Conservation (phyloP, 306 rosid genomes). For the Inga leiocalycina region DNA sequence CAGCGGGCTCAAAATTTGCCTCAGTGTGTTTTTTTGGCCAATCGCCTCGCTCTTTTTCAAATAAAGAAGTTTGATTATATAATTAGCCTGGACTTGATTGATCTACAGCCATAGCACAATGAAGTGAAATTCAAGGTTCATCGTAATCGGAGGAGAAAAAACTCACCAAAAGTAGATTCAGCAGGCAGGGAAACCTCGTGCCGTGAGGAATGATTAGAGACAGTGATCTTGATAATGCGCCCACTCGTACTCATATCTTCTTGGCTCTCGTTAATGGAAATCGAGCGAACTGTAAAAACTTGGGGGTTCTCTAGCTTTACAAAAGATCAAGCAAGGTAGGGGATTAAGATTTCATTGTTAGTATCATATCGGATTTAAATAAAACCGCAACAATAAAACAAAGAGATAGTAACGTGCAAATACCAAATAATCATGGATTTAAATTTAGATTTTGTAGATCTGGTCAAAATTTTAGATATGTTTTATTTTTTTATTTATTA, state of each 20-base stretch:
- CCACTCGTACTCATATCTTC: conserved; percentile 43
- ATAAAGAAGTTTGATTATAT: background rate
- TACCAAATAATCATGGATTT: background rate
- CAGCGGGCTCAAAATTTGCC: background rate
- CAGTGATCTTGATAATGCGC: conserved; percentile 34
- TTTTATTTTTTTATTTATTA: too few species aligned
- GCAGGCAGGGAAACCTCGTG: conserved; percentile 37
- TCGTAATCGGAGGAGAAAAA: background rate
- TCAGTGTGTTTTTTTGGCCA: background rate
- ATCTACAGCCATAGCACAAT: background rate
- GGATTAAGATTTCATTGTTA: background rate
- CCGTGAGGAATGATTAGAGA: conserved; percentile 23
- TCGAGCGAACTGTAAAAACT: background rate
- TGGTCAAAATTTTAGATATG: too few species aligned
- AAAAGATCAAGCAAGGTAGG: background rate
- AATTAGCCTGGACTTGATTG: background rate
- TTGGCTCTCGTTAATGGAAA: background rate
- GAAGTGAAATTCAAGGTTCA: background rate
- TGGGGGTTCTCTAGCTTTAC: too few species aligned
- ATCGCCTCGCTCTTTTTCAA: background rate
- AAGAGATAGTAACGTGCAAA: too few species aligned
- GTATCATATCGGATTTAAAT: too few species aligned
- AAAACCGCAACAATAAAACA: too few species aligned
- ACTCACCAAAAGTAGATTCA: conserved; percentile 49
- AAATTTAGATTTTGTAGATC: too few species aligned